These are phyloP conservation scores for Globisporangium carolinianum DNA, from an alignment of 352 stramenopile genomes.

Conservation along the genomic window DNA sequence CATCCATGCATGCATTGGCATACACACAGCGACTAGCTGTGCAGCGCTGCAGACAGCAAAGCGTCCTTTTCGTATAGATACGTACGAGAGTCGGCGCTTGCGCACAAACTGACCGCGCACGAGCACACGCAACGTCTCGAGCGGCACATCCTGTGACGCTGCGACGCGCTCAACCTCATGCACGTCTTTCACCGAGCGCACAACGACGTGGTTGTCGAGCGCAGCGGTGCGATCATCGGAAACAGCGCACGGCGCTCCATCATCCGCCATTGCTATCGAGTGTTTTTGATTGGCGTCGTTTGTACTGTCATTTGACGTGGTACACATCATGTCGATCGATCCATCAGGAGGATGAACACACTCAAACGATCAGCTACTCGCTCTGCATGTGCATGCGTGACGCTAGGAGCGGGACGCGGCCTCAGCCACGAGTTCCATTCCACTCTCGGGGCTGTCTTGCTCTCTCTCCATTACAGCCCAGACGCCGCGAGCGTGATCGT, in stretches of 20 bases:
- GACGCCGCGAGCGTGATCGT: conserved; percentile 3
- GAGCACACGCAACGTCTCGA: conserved; percentile 15
- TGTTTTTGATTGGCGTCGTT: no score
- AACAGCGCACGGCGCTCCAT: no score
- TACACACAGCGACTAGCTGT: neutral
- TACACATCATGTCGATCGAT: no score
- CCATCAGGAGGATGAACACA: no score
- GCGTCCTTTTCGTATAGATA: neutral
- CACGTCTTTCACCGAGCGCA: conserved; percentile 10
- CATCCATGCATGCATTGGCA: neutral
- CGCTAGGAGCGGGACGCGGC: no score
- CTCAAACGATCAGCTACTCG: no score
- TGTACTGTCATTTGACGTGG: no score
- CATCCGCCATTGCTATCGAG: no score
- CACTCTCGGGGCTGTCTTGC: no score
- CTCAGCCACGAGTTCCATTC: no score
- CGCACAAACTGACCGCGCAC: conserved; percentile 67
- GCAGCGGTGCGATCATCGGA: neutral
- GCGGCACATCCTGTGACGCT: neutral
- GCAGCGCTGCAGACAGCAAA: neutral
- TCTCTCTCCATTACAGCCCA: neutral
- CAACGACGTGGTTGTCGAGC: neutral
- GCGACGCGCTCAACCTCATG: conserved; percentile 3
- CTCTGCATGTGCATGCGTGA: no score
- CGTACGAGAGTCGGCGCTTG: conserved; percentile 81